Evolutionary conservation across 148 eudicot genomes (phyloP), one percentile per base, ranked within the genome.

Genomic region (Rhododendron griersonianum): DNA sequence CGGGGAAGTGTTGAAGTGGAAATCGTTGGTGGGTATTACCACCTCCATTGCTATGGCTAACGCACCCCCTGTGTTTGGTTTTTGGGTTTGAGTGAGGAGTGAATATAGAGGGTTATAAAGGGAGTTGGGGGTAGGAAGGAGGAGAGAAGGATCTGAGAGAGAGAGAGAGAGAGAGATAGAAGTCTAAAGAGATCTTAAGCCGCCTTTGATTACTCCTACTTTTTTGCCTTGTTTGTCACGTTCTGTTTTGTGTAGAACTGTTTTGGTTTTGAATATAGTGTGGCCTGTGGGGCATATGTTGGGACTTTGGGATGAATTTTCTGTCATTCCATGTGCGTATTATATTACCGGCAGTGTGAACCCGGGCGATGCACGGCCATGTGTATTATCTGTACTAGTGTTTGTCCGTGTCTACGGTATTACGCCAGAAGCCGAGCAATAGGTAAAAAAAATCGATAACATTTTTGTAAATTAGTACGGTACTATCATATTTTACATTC

Each of bases 1-100:
- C 2, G 89, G 88, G 21, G 91, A 82, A 23, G 86, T 71, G 74
- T 48, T 89, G 91, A 91, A 89, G 57, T 87, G 86, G 78, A 91
- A 91, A 84, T 89, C 90, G 61, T 69, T 76, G 74, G 35, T 47
- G 53, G 91, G 89, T 65, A 87, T 79, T 53, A 81, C 67, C 76
- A 89, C 82, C 53, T 88, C 89, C 89, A 88, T 91, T 15, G 71
- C 83, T 50, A 88, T 91, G 28, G 71, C 80, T 50, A 67, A 33
- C 81, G 51, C 2, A 61, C 5, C 19, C 30, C 28, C 3, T 9
- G 11, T 37, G 25, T 28, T 55, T 39, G 23, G 11, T 10, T 57
- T 33, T 53, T 37, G 3, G 3, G 7, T 7, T 18, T n/a, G 35
- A 11, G 10, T 25, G 75, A 69, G 8, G 35, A 71, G 8, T 5